A percentile compares a stretch with the other conserved stretches of the same genome.
These are phyloP conservation scores for Ustulina deusta DNA, from an alignment of 2,329 filamentous ascomycete genomes.

Conservation along the genomic window DNA sequence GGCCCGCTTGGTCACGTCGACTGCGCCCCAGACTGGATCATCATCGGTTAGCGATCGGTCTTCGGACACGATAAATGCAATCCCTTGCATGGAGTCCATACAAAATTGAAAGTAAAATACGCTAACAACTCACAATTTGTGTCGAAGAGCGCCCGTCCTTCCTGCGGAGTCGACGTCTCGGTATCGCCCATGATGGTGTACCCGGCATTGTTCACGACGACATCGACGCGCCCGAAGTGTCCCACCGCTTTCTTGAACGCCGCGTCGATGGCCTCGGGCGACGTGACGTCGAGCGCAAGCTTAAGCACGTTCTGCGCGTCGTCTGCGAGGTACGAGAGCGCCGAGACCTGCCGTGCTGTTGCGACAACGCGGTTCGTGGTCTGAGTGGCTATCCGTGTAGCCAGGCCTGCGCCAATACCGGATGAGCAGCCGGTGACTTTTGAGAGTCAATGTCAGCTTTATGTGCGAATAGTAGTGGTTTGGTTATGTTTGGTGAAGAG, in stretches of 20 bases:
- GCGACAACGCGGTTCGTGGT: conserved; percentile 47
- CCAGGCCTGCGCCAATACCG: conserved; percentile 48
- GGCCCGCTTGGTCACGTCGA: conserved; percentile 54
- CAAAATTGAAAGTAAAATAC: no score
- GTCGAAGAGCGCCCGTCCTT: conserved; percentile 54
- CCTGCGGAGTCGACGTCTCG: conserved; percentile 48
- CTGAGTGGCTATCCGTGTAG: conserved; percentile 41
- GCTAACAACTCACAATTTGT: conserved; percentile 51
- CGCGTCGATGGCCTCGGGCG: conserved; percentile 49
- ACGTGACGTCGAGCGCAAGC: conserved; percentile 61
- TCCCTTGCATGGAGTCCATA: no score
- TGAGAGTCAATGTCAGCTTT: conserved; percentile 5
- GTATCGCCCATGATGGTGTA: conserved; percentile 50
- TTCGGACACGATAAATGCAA: background rate
- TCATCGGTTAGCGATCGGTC: no score
- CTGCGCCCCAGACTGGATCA: conserved; percentile 54
- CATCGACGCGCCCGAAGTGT: conserved; percentile 52
- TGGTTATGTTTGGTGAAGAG: background rate
- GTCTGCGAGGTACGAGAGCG: conserved; percentile 58
- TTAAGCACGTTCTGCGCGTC: conserved; percentile 56
- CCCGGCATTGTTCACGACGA: conserved; percentile 51
- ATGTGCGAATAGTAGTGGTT: background rate
- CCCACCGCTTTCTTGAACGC: conserved; percentile 53
- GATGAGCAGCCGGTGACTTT: conserved; percentile 51
- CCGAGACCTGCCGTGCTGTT: conserved; percentile 54